Base-by-base conservation (phyloP, 495 filamentous ascomycete species). In the Hypomontagnella submonticulosa region DNA sequence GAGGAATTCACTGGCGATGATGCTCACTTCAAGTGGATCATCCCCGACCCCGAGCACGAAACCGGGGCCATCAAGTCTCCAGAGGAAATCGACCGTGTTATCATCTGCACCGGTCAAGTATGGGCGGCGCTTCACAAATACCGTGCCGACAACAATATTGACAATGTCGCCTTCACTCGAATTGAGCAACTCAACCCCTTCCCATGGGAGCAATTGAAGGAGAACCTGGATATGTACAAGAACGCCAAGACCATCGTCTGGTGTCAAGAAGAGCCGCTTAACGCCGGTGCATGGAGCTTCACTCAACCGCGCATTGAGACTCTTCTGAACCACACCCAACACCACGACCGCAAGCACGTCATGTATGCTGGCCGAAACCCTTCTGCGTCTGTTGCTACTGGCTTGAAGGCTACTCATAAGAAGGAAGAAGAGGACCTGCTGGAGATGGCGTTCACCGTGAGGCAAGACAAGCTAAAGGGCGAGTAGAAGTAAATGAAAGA, bases 151-250 rank as follows among this genome's bases (percentile, higher is more conserved):
- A 87, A 95, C 70, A 85, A 89, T 57, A 83, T 96, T 76, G 91
- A 92, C 74, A 87, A 97, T 77, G 88, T 92, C 16, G 95, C 92
- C 75, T 90, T 99, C 78, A 96, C 92, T 42, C 92, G 95, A 72
- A 87, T 99, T 69, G 95, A 99, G 81, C 95, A 99, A 81, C 87
- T 99, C 27, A 90, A 98, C 79, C 95, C 95, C 71, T 99, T 99
- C 92, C 95, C 95, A 4, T 99, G 95, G 94, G 89, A 91, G 67
- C 91, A 94, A 81, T 87, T 99, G 42, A 88, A 89, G 78, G 93
- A 97, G 75, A 97, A 97, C 83, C 83, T 99, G 30, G 93, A 99
- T 81, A 85, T 78, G 79, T 99, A 99, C 81, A 90, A 93, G 76
- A 98, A 98, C 75, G 92, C 95, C 73, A 89, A 96, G 83, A 91